These are phyloP conservation scores for Lomentospora prolificans DNA, from an alignment of 2,329 filamentous ascomycete species.

Conservation along the genomic window DNA sequence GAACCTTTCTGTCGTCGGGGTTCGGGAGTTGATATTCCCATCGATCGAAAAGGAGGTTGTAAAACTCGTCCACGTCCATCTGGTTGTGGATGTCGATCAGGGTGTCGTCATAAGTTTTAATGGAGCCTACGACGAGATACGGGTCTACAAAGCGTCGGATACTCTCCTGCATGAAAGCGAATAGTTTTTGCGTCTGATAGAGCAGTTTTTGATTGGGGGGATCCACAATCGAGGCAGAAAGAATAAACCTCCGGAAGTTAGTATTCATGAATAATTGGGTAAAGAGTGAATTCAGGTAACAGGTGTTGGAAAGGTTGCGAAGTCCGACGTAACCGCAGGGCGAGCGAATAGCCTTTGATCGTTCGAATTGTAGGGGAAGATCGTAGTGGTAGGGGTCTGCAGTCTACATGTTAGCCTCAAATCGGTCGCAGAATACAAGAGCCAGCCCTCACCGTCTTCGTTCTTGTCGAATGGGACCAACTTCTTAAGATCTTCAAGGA, in stretches of 20 bases:
- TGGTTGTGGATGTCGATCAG: slow-evolving; percentile 80
- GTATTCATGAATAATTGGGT: slow-evolving; percentile 96
- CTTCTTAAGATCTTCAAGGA: slow-evolving; percentile 35
- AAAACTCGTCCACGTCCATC: slow-evolving; percentile 98
- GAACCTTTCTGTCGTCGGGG: slow-evolving; percentile 56
- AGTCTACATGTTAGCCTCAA: not conserved
- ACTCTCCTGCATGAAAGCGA: slow-evolving; percentile 77
- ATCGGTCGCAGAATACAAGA: not conserved
- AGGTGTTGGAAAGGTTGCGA: slow-evolving; percentile 89
- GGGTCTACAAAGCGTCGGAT: slow-evolving; percentile 67
- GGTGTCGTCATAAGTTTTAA: slow-evolving; percentile 73
- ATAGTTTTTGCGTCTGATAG: slow-evolving; percentile 67
- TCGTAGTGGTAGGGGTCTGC: slow-evolving; percentile 50
- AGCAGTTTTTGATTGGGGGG: slow-evolving; percentile 57
- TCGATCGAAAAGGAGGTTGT: slow-evolving; percentile 83
- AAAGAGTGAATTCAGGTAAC: slow-evolving; percentile 90
- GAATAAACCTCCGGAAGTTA: slow-evolving; percentile 75
- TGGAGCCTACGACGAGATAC: slow-evolving; percentile 58
- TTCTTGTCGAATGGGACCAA: slow-evolving; percentile 26
- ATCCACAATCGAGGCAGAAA: slow-evolving; percentile 51
- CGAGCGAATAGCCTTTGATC: slow-evolving; percentile 59
- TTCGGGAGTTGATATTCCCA: slow-evolving; percentile 74
- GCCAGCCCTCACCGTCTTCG: slow-evolving; percentile 23
- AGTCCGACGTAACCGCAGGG: slow-evolving; percentile 78
- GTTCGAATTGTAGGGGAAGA: slow-evolving; percentile 52